Percentiles rank a stretch among this genome's conserved stretches.
Evolutionary conservation across 2,329 filamentous ascomycete species (phyloP).

Genomic region (Chaetomiaceae sp.): DNA sequence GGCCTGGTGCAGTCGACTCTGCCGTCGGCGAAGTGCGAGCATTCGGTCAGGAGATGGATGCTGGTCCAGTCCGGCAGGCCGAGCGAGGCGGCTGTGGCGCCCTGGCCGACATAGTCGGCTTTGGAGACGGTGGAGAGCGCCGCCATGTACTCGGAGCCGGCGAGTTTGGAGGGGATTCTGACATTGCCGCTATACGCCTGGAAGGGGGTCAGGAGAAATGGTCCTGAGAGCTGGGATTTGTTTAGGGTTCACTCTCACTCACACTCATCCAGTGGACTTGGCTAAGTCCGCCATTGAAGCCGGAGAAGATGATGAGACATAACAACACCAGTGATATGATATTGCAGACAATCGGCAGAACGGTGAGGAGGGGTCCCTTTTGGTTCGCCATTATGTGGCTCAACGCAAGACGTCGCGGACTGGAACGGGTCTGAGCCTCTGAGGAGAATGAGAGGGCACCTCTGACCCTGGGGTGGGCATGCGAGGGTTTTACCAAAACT

Average conservation of each 20-base stretch:
- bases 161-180: conserved; percentile 31
- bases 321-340: conserved; percentile 13
- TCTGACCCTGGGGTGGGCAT: no score
- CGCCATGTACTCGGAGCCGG: conserved; percentile 30
- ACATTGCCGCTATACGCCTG: conserved; percentile 33
- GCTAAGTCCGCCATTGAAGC: conserved; percentile 22
- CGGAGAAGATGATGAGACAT: conserved; percentile 20
- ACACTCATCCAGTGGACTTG: conserved; percentile 35
- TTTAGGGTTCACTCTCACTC: conserved; percentile 13
- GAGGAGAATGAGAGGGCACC: no score
- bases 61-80: conserved; percentile 31
- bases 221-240: not conserved
- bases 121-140: conserved; percentile 33
- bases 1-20: no score
- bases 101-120: conserved; percentile 32
- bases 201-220: not conserved
- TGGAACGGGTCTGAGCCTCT: no score
- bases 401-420: no score
- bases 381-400: no score
- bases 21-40: conserved; percentile 23
- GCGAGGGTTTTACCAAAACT: no score
- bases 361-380: not conserved
- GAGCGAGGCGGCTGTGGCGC: conserved; percentile 28
- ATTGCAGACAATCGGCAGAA: conserved; percentile 17
- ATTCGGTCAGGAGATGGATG: conserved; percentile 33